Percentiles rank a stretch among this genome's conserved stretches.
phyloP scores from a whole-genome alignment of 768 basidiomycete genomes.

The Kwoniella dendrophila region DNA sequence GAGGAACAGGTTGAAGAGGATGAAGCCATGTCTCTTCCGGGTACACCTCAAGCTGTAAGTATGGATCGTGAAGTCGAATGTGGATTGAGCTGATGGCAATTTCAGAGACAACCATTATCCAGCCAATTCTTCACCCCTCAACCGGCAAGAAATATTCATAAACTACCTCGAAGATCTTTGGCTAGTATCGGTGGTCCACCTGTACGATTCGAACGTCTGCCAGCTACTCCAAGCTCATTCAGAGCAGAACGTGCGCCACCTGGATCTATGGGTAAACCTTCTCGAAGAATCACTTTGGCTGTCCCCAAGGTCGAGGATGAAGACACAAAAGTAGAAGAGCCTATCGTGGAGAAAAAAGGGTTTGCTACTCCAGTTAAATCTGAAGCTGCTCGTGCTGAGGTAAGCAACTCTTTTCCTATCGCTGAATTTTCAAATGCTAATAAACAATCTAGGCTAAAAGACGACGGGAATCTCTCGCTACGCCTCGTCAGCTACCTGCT shows the following conservation, averaged over 20 bases:
- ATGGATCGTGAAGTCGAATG: neutral
- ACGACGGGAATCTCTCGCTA: slow-evolving; percentile 43
- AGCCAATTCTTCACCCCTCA: slow-evolving; percentile 51
- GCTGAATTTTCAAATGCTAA: neutral
- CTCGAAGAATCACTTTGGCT: slow-evolving; percentile 18
- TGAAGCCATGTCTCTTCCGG: slow-evolving; percentile 20
- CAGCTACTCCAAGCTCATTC: slow-evolving; percentile 27
- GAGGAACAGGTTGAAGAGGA: slow-evolving; percentile 14
- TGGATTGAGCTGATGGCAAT: neutral
- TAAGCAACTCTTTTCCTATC: neutral
- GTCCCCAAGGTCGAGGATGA: slow-evolving; percentile 9
- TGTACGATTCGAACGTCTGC: slow-evolving; percentile 29
- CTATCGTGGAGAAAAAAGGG: slow-evolving; percentile 2
- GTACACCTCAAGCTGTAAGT: slow-evolving; percentile 17
- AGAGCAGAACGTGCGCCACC: slow-evolving; percentile 22
- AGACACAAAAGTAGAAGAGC: slow-evolving; percentile 10
- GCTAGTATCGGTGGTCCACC: slow-evolving; percentile 42
- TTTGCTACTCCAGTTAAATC: slow-evolving; percentile 11
- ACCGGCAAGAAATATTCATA: slow-evolving; percentile 22
- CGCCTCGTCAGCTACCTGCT: slow-evolving; percentile 45
- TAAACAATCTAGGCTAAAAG: slow-evolving; percentile 10
- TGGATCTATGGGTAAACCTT: slow-evolving; percentile 36
- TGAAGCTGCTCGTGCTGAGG: slow-evolving; percentile 17
- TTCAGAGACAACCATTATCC: slow-evolving; percentile 18
- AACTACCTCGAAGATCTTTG: slow-evolving; percentile 37